phyloP scores from a whole-genome alignment of 2,329 filamentous ascomycete genomes.

The Bipolaris cookei region DNA sequence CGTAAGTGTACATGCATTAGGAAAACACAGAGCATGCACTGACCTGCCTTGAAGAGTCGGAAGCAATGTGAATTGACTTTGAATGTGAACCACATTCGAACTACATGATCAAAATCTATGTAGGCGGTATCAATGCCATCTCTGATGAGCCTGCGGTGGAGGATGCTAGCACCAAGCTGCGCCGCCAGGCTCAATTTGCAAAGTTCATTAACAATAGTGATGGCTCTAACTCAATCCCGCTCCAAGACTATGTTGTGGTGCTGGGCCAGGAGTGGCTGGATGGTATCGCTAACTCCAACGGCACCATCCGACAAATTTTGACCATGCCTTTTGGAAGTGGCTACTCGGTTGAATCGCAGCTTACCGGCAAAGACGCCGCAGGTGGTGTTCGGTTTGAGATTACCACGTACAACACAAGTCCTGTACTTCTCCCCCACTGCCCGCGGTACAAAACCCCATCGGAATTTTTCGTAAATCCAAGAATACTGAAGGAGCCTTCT shows the following conservation, averaged over 20 bases:
- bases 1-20: constrained; percentile 47
- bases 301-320: constrained; percentile 57
- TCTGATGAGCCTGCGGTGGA: constrained; percentile 41
- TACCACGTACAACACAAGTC: constrained; percentile 24
- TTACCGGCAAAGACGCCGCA: constrained; percentile 52
- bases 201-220: neutral
- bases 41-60: constrained; percentile 34
- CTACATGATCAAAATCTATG: constrained; percentile 51
- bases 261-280: constrained; percentile 53
- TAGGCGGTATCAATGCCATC: constrained; percentile 53
- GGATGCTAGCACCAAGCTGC: neutral
- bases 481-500: neutral
- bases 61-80: constrained; percentile 55
- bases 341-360: constrained; percentile 56
- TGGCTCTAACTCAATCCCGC: neutral
- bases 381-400: constrained; percentile 57
- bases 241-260: constrained; percentile 55
- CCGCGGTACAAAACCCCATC: neutral
- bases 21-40: neutral
- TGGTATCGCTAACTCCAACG: constrained; percentile 47
- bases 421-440: neutral
- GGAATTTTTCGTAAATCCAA: neutral
- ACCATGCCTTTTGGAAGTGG: constrained; percentile 54
- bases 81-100: neutral
- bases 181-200: constrained; percentile 2